These are phyloP conservation scores for Panicum virgatum DNA, from an alignment of 202 grass and related monocot species.

Conservation along the genomic window DNA sequence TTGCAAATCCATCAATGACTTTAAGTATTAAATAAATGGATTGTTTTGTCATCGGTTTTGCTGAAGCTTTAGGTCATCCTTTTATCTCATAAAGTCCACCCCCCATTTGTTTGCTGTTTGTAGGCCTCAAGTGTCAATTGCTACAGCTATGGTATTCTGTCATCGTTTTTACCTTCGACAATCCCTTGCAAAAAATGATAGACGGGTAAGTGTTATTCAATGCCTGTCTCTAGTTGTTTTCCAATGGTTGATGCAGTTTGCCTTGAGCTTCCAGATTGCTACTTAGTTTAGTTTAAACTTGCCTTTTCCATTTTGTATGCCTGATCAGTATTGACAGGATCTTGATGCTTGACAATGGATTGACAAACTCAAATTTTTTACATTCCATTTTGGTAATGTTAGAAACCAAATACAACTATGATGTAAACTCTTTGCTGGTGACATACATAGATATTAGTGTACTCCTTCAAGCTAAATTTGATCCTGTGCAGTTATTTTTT, in stretches of 20 bases:
- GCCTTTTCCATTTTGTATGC: slow-evolving; percentile 7
- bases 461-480: neutral
- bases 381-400: neutral
- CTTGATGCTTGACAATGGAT: neutral
- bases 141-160: slow-evolving; percentile 91
- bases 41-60: slow-evolving; percentile 1
- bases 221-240: slow-evolving; percentile 1
- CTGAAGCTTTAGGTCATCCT: neutral
- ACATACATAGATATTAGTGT: neutral
- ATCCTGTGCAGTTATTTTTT: slow-evolving; percentile 2
- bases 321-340: neutral
- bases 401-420: neutral
- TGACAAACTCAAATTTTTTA: neutral
- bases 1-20: neutral
- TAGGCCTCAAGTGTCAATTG: slow-evolving; percentile 89
- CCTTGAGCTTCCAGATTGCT: slow-evolving; percentile 13
- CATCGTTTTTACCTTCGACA: slow-evolving; percentile 90
- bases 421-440: neutral
- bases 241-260: neutral
- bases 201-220: slow-evolving; percentile 64
- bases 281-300: neutral
- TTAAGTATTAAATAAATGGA: slow-evolving; percentile 11
- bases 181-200: slow-evolving; percentile 89
- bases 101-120: neutral
- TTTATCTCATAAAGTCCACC: neutral